Base-by-base conservation (phyloP, 805 yeast species). In the Starmera amethionina region DNA sequence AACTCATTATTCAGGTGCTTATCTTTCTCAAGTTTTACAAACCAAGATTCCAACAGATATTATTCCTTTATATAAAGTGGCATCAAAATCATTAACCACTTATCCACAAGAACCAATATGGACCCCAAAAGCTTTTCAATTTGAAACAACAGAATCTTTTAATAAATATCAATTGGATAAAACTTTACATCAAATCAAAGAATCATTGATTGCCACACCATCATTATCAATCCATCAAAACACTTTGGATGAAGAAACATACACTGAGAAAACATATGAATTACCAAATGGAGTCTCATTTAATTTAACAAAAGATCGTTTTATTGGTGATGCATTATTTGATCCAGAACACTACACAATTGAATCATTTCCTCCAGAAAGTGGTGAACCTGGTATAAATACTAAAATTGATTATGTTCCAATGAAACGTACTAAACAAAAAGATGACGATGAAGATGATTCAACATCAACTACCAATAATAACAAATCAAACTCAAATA, bases 1-100 rank as follows among this genome's bases (percentile, higher is more conserved):
- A 51, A 85, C 94, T 3, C 77, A 72, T 46, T 77, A 79, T 49
- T 84, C 87, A 1, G 96, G 97, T 10, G 66, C 63, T 39, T 86
- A 69, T 49, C 54, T 88, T 38, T 72, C 72, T 47, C 72, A 73
- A 46, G 79, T 77, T 46, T 58, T 80, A 19, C 46, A 49, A 30
- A 73, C 68, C 42, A 55, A 64, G 32, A 55, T 80, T 27, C 45
- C 48, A 16, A 48, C 51, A 6, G 63, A 57, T 5, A 49, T 72
- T 12, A 52, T 63, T 4, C 73, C 79, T 11, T 56, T 67, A 34
- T 84, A 70, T 61, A 63, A 64, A 46, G 66, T 83, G 22, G 70
- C 65, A 43, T 55, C 69, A 31, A 79, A 78, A 49, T 50, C 45
- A 33, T 45, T 49, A 4, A 60, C 59, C 2, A 42, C 40, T 13